phyloP scores from a whole-genome alignment of 2,329 filamentous ascomycete genomes.

The Aspergillus jensenii region DNA sequence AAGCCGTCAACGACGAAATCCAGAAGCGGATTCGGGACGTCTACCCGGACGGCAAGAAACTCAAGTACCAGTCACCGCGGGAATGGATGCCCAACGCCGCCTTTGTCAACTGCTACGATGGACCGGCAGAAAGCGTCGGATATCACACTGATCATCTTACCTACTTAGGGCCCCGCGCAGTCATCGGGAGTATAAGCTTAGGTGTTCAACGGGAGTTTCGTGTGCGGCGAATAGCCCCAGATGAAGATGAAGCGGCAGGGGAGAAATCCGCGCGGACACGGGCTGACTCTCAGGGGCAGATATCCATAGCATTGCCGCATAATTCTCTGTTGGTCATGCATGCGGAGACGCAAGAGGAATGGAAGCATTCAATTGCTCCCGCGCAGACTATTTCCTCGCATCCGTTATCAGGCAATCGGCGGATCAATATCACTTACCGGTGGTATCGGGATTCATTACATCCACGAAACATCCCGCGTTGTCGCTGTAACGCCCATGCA shows the following conservation, averaged over 20 bases:
- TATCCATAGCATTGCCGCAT: constrained; percentile 89
- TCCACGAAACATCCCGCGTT: constrained; percentile 74
- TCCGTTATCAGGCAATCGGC: constrained; percentile 72
- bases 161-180: constrained; percentile 81
- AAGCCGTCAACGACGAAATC: constrained; percentile 77
- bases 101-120: constrained; percentile 92
- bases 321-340: constrained; percentile 96
- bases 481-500: constrained; percentile 68
- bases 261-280: constrained; percentile 16
- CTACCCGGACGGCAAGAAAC: constrained; percentile 70
- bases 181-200: constrained; percentile 87
- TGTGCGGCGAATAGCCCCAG: constrained; percentile 70
- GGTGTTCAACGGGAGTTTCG: constrained; percentile 94
- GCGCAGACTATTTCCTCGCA: constrained; percentile 79
- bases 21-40: constrained; percentile 64
- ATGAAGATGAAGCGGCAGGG: constrained; percentile 27
- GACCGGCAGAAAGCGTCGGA: constrained; percentile 77
- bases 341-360: constrained; percentile 95
- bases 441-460: constrained; percentile 77
- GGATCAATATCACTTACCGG: constrained; percentile 93
- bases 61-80: constrained; percentile 72
- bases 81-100: constrained; percentile 84
- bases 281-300: constrained; percentile 74
- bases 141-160: constrained; percentile 93
- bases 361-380: constrained; percentile 85